Evolutionary conservation across 805 yeast species (phyloP).

Genomic region (Wickerhamiella alocasiicola): DNA sequence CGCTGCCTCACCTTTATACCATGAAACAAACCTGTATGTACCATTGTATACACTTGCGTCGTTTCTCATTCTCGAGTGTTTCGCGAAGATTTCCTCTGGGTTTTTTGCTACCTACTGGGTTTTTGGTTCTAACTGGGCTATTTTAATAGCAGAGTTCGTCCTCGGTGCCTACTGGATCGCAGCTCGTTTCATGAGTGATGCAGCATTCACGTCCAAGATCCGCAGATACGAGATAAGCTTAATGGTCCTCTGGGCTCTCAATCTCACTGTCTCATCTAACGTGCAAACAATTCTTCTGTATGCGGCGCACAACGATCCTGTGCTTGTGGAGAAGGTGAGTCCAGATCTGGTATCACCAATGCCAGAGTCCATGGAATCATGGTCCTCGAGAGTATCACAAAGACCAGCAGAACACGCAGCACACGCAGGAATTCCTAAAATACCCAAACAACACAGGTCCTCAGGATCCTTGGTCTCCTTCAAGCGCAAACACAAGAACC

Average conservation of each 20-base stretch:
- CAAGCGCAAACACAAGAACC: slow-evolving; percentile 9
- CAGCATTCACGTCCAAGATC: too few species aligned
- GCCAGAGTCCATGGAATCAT: neutral
- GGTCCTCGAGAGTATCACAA: neutral
- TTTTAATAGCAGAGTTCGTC: neutral
- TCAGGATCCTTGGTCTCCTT: slow-evolving; percentile 7
- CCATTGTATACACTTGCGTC: slow-evolving; percentile 5
- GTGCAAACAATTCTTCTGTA: neutral
- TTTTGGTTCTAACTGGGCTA: neutral
- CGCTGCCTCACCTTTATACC: neutral
- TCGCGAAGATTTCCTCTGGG: neutral
- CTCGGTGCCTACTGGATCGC: slow-evolving; percentile 9
- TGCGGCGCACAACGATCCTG: neutral
- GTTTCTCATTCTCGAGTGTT: neutral
- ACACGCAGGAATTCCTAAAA: neutral
- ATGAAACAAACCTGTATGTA: neutral
- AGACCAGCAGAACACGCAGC: neutral
- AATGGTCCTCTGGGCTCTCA: slow-evolving; percentile 5
- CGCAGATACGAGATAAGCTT: slow-evolving; percentile 5
- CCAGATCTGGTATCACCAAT: neutral
- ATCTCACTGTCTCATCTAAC: neutral
- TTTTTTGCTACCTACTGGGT: neutral
- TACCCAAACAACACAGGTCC: slow-evolving; percentile 4
- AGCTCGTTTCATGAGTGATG: neutral
- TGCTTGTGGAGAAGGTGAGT: neutral